phyloP scores from a whole-genome alignment of 345 rosid genomes.

The Citrus inodora region DNA sequence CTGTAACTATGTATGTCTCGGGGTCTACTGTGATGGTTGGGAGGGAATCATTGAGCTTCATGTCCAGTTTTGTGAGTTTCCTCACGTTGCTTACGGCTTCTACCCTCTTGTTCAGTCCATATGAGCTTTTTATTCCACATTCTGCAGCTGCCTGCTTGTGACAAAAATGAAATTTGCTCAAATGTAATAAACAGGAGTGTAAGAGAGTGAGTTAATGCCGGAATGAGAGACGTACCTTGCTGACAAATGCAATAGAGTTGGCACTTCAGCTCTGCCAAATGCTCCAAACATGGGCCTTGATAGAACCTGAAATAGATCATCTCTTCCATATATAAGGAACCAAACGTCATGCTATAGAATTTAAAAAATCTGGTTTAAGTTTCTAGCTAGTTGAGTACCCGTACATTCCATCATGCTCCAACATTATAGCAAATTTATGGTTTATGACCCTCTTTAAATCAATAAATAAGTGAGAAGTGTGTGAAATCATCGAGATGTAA shows the following conservation, averaged over 20 bases:
- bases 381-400: neutral
- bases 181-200: neutral
- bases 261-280: conserved; percentile 84
- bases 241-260: conserved; percentile 83
- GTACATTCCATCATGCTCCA: neutral
- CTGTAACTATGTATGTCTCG: conserved; percentile 73
- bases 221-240: conserved; percentile 55
- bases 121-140: conserved; percentile 48
- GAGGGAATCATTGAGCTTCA: conserved; percentile 86
- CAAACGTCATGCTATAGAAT: neutral
- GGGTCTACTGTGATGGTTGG: conserved; percentile 82
- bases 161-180: neutral
- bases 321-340: neutral
- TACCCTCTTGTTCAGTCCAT: conserved; percentile 70
- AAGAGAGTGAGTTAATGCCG: neutral
- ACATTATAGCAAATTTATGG: neutral
- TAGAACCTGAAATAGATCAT: conserved; percentile 51
- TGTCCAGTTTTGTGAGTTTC: conserved; percentile 74
- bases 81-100: conserved; percentile 75
- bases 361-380: neutral
- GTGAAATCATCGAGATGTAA: no score
- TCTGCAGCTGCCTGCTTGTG: conserved; percentile 55
- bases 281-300: conserved; percentile 99
- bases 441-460: neutral
- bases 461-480: no score